Evolutionary conservation across 2,329 filamentous ascomycete genomes (phyloP).

Genomic region (Phaeomoniella chlamydospora): DNA sequence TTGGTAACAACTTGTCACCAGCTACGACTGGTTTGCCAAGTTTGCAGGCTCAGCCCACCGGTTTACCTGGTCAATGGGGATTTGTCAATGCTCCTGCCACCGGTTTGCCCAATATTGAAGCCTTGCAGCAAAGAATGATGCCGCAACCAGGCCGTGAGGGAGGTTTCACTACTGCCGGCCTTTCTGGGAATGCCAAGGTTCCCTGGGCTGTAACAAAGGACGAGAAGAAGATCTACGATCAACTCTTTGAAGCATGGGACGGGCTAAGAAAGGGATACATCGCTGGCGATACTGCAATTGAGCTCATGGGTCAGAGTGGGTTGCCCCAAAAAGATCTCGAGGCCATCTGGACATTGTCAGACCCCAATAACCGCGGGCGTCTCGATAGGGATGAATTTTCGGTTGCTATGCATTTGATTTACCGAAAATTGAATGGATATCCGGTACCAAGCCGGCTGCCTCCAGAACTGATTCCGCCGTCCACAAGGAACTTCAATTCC

Average conservation of each 20-base stretch:
- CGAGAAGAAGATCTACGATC: constrained; percentile 92
- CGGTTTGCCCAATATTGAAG: constrained; percentile 86
- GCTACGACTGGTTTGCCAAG: constrained; percentile 52
- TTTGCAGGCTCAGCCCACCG: constrained; percentile 87
- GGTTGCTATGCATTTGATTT: constrained; percentile 97
- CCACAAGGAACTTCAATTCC: constrained; percentile 81
- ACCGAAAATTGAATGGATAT: constrained; percentile 91
- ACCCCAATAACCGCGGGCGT: constrained; percentile 85
- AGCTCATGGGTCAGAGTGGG: constrained; percentile 94
- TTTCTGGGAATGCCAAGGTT: constrained; percentile 87
- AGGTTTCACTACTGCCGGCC: constrained; percentile 67
- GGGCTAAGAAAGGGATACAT: constrained; percentile 87
- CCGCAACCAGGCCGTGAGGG: constrained; percentile 86
- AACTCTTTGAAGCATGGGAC: constrained; percentile 93
- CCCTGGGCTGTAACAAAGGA: constrained; percentile 98
- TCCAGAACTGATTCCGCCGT: constrained; percentile 84
- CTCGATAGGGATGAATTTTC: constrained; percentile 95
- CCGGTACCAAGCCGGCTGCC: constrained; percentile 77
- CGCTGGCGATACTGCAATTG: constrained; percentile 80
- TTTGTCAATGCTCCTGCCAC: constrained; percentile 84
- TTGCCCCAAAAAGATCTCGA: constrained; percentile 83
- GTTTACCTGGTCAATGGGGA: constrained; percentile 91
- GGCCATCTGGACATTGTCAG: constrained; percentile 84
- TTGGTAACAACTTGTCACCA: constrained; percentile 47
- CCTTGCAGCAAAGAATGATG: constrained; percentile 90